A percentile compares a stretch with the other conserved stretches of the same genome.
phyloP scores from a whole-genome alignment of 306 rosid species.

The Oemleria cerasiformis region DNA sequence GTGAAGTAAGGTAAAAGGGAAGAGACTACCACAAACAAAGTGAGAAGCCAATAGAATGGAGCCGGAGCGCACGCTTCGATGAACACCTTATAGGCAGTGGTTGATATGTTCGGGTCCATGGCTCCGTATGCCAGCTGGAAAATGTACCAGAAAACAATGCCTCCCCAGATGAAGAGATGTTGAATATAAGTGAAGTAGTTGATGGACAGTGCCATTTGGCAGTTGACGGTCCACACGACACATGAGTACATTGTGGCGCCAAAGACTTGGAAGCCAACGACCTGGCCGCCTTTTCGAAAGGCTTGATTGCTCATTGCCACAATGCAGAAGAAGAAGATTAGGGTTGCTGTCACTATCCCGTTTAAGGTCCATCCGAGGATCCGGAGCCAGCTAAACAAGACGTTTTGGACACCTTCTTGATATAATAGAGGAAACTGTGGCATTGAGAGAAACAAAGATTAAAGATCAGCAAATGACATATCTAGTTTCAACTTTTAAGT shows the following conservation, averaged over 20 bases:
- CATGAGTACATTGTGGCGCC: slow-evolving; percentile 89
- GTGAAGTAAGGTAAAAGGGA: slow-evolving; percentile 66
- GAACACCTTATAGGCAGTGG: slow-evolving; percentile 87
- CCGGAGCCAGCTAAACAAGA: slow-evolving; percentile 83
- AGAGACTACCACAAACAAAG: slow-evolving; percentile 52
- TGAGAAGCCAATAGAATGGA: slow-evolving; percentile 72
- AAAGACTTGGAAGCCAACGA: slow-evolving; percentile 54
- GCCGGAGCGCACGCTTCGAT: slow-evolving; percentile 89
- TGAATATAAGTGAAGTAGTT: slow-evolving; percentile 82
- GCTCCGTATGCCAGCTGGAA: slow-evolving; percentile 92
- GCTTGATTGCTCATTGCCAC: slow-evolving; percentile 62
- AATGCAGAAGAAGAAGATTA: slow-evolving; percentile 77
- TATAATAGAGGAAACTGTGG: slow-evolving; percentile 84
- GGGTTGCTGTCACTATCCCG: slow-evolving; percentile 52
- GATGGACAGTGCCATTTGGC: slow-evolving; percentile 92
- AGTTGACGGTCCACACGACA: slow-evolving; percentile 89
- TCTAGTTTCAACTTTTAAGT: slow-evolving; percentile 7
- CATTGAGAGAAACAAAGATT: not conserved
- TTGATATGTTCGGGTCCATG: slow-evolving; percentile 55
- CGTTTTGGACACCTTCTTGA: slow-evolving; percentile 92
- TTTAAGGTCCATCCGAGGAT: slow-evolving; percentile 71
- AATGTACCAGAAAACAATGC: slow-evolving; percentile 71
- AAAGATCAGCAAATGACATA: not conserved
- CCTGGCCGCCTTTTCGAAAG: slow-evolving; percentile 79
- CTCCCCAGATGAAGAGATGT: slow-evolving; percentile 92